A percentile compares a stretch with the other conserved stretches of the same genome.
Evolutionary conservation across 164 flowering plant species (phyloP).

Genomic region (Aristolochia californica): DNA sequence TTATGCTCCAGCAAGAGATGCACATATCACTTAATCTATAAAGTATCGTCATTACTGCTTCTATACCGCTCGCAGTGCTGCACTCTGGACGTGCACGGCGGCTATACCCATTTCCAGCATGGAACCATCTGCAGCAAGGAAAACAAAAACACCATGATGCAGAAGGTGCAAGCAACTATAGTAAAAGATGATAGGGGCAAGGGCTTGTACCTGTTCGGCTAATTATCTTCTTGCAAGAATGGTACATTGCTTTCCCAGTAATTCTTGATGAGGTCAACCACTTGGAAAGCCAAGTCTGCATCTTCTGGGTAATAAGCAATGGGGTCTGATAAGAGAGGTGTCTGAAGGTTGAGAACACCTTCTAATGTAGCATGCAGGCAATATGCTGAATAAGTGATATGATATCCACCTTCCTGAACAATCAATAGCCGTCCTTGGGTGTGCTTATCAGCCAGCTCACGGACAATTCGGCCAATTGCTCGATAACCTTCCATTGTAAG

Average conservation of each 20-base stretch:
- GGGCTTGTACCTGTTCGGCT: background rate
- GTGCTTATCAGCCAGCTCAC: slow-evolving; percentile 42
- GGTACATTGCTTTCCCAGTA: slow-evolving; percentile 33
- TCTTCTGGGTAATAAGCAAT: slow-evolving; percentile 83
- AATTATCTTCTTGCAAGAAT: slow-evolving; percentile 17
- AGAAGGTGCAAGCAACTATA: too few relatives aligned
- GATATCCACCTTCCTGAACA: slow-evolving; percentile 97
- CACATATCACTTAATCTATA: too few relatives aligned
- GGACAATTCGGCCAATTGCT: slow-evolving; percentile 43
- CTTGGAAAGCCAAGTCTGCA: slow-evolving; percentile 37
- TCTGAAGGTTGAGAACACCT: slow-evolving; percentile 63
- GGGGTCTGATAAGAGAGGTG: slow-evolving; percentile 58
- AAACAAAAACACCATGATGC: too few relatives aligned
- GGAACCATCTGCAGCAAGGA: too few relatives aligned
- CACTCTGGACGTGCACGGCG: too few relatives aligned
- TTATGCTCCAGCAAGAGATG: too few relatives aligned
- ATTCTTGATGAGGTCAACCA: slow-evolving; percentile 41
- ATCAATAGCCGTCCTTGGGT: slow-evolving; percentile 55
- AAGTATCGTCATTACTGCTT: too few relatives aligned
- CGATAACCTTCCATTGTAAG: slow-evolving; percentile 89
- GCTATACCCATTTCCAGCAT: too few relatives aligned
- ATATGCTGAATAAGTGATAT: slow-evolving; percentile 88
- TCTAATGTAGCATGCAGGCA: slow-evolving; percentile 89
- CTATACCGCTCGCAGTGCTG: too few relatives aligned
- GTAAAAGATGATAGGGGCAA: background rate